Conservation (phyloP, 1,284 basidiomycete genomes). For the Cutaneotrichosporon cutaneum region DNA sequence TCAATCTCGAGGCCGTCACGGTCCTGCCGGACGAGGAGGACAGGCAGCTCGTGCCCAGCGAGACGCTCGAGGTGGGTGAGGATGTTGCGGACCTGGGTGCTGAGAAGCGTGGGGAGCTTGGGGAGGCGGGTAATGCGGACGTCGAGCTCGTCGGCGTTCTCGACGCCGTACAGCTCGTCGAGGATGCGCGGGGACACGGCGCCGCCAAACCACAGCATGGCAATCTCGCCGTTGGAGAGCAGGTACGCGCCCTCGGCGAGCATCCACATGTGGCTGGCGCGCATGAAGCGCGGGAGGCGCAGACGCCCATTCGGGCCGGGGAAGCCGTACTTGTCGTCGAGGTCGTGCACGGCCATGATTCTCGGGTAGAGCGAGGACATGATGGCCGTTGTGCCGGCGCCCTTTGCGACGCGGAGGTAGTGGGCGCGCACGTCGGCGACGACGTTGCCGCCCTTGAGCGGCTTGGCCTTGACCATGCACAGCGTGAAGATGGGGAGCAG, state of each 20-base stretch:
- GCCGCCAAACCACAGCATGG: constrained; percentile 87
- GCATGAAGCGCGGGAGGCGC: constrained; percentile 74
- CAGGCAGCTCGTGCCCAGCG: constrained; percentile 62
- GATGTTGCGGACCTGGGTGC: constrained; percentile 81
- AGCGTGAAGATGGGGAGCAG: constrained; percentile 81
- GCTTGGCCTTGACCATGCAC: constrained; percentile 84
- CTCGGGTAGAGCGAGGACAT: constrained; percentile 86
- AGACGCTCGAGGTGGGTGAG: constrained; percentile 70
- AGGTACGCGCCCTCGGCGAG: constrained; percentile 86
- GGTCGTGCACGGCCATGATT: constrained; percentile 82
- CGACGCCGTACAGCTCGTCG: constrained; percentile 80
- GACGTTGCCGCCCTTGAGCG: constrained; percentile 89
- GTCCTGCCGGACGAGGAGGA: constrained; percentile 85
- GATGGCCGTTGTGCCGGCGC: constrained; percentile 59
- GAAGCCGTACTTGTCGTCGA: constrained; percentile 70
- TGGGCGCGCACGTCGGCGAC: constrained; percentile 90
- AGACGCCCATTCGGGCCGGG: constrained; percentile 61
- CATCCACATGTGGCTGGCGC: constrained; percentile 84
- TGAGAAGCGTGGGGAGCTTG: constrained; percentile 70
- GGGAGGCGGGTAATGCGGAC: constrained; percentile 73
- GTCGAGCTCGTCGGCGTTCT: constrained; percentile 72
- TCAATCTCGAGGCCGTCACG: constrained; percentile 92
- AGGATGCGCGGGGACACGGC: constrained; percentile 79
- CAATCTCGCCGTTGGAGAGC: constrained; percentile 85
- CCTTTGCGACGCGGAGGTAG: constrained; percentile 71